A percentile compares a stretch with the other conserved stretches of the same genome.
These are phyloP conservation scores for Nepenthes alata DNA, from an alignment of 179 eudicot genomes.

Conservation along the genomic window DNA sequence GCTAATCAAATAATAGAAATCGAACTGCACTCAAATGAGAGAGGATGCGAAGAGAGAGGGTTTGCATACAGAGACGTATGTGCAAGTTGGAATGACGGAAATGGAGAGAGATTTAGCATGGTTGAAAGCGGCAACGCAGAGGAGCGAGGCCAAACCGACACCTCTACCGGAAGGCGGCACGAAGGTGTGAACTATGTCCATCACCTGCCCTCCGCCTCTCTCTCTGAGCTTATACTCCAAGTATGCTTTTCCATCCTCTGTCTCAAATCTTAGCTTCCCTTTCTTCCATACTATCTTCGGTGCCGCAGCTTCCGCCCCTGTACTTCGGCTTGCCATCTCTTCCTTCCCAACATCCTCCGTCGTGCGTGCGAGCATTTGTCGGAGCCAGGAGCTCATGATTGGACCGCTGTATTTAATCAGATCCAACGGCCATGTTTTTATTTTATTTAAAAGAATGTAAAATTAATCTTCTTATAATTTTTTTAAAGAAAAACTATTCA, in stretches of 20 bases:
- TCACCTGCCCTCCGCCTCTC: slow-evolving; percentile 24
- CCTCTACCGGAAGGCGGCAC: slow-evolving; percentile 73
- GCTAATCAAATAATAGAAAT: too few species aligned
- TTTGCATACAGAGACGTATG: slow-evolving; percentile 68
- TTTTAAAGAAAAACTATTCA: too few species aligned
- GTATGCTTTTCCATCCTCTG: slow-evolving; percentile 59
- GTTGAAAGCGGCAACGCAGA: slow-evolving; percentile 65
- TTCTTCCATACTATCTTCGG: slow-evolving; percentile 53
- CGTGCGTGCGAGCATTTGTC: neutral
- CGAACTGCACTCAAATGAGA: too few species aligned
- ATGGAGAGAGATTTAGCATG: slow-evolving; percentile 56
- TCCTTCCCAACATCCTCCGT: slow-evolving; percentile 10
- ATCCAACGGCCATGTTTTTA: too few species aligned
- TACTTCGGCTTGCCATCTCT: slow-evolving; percentile 3
- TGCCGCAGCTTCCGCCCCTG: neutral
- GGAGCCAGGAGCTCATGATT: too few species aligned
- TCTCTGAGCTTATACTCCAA: slow-evolving; percentile 30
- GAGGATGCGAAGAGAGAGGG: too few species aligned
- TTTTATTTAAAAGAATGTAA: too few species aligned
- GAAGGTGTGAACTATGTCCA: slow-evolving; percentile 68
- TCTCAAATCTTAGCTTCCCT: slow-evolving; percentile 41
- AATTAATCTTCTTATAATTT: too few species aligned
- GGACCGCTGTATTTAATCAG: too few species aligned
- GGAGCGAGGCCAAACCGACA: slow-evolving; percentile 57
- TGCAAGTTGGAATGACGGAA: slow-evolving; percentile 56